Percentiles rank a stretch among this genome's conserved stretches.
Conservation (phyloP, 176 grass and related monocot species). For the Bonia amplexicaulis region DNA sequence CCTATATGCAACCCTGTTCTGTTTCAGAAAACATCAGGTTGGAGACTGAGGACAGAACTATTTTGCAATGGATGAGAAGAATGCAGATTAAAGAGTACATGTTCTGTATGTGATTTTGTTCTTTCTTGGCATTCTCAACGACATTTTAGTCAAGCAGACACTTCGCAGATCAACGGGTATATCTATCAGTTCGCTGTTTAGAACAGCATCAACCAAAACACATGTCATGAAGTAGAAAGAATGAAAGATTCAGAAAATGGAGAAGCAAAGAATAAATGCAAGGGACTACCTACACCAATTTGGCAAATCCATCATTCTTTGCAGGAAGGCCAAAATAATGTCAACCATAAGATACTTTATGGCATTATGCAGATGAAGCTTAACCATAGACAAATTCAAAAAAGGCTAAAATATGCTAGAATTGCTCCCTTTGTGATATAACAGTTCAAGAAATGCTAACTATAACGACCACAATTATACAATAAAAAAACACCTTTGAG, state of each 20-base stretch:
- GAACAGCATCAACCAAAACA: background rate
- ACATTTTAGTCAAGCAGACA: background rate
- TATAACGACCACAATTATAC: background rate
- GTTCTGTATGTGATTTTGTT: background rate
- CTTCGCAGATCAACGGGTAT: background rate
- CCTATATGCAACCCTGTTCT: background rate
- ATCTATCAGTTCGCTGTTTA: background rate
- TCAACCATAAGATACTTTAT: background rate
- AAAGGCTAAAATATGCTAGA: background rate
- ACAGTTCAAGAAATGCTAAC: background rate
- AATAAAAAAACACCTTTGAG: slow-evolving; percentile 53
- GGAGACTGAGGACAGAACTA: background rate
- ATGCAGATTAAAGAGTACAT: background rate
- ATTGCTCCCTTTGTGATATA: background rate
- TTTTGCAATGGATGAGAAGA: background rate
- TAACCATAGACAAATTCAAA: background rate
- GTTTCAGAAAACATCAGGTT: background rate
- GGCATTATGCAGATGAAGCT: background rate
- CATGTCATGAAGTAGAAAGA: background rate
- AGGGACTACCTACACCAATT: background rate
- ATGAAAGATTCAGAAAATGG: background rate
- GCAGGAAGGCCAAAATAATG: background rate
- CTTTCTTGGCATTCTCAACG: background rate
- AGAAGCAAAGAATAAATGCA: background rate
- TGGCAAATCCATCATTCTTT: background rate